Evolutionary conservation across 257 asterid genomes (phyloP), one percentile per base, ranked within the genome.

Genomic region (Euphrasia confusa): DNA sequence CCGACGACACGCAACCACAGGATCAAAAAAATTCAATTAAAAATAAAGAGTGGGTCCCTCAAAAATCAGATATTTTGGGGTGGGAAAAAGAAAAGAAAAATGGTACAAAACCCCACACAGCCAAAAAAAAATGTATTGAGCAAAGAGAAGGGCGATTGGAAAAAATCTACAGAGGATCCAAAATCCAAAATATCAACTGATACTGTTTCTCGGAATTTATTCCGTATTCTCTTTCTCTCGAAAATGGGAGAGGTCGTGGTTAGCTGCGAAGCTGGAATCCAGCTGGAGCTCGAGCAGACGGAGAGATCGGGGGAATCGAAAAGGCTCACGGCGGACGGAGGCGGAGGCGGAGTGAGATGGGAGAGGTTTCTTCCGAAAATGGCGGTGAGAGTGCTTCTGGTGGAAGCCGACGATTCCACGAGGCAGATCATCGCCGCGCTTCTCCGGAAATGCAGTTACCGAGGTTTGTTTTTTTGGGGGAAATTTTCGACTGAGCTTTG

Each of bases 371-470:
- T 91, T 39, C 96, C 98, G 0, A 83, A 80, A 56, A 76, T 77
- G 93, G 84, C 70, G 68, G 70, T 93, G 55, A 83, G 96, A 64
- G 96, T 93, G 57, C 79, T 93, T 72, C 66, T 93, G 47, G 97
- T 93, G 1, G 99, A 93, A 77, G 79, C 96, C 27, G 99, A 93
- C 71, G 99, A 87, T 70, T 93, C 99, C 4, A 93, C 99, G 5
- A 64, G 97, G 76, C 97, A 93, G 76, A 89, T 93, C 75, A 90
- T 93, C 47, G 68, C 96, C 35, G 95, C 96, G 21, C 97, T 93
- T 71, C 94, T 93, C 73, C 82, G 96, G 73, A 93, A 85, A 93
- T 93, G 99, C 82, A 81, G 84, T 74, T 93, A 87, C 73, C 87
- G 58, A 89, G 99, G 99, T 93, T 68, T 50, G 97, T 10, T 17